Conservation (phyloP, 768 basidiomycete species). For the Russula abietina region DNA sequence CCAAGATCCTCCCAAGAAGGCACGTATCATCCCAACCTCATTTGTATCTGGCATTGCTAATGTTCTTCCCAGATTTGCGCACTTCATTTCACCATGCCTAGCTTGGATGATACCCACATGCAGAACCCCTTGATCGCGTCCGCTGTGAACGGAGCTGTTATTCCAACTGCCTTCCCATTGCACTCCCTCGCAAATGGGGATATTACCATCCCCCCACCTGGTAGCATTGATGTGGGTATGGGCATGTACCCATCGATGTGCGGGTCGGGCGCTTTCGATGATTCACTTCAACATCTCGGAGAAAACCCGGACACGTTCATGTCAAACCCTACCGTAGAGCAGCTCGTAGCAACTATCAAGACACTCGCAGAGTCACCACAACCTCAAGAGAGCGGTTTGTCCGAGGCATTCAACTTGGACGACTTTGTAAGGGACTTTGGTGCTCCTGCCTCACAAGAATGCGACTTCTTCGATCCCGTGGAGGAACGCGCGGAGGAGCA, state of each 20-base stretch:
- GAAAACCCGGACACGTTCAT: constrained; percentile 7
- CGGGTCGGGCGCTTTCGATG: neutral
- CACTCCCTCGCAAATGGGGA: neutral
- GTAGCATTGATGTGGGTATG: constrained; percentile 10
- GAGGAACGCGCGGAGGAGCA: neutral
- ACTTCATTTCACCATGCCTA: constrained; percentile 2
- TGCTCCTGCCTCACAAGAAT: neutral
- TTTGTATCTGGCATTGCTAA: neutral
- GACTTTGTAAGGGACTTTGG: constrained; percentile 14
- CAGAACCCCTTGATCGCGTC: neutral
- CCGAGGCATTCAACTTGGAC: constrained; percentile 11
- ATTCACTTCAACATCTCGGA: neutral
- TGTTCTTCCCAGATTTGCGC: constrained; percentile 1
- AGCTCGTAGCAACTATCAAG: constrained; percentile 3
- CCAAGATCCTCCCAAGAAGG: neutral
- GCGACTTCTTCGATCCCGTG: no score
- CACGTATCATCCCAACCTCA: neutral
- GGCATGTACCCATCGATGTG: constrained; percentile 9
- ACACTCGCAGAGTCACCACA: neutral
- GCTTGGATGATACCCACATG: neutral
- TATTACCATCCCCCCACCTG: constrained; percentile 10
- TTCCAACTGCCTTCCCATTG: neutral
- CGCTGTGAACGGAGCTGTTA: neutral
- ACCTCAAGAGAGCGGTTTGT: neutral
- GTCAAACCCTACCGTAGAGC: constrained; percentile 3